phyloP scores from a whole-genome alignment of 75 land plant species.

The Selaginella moellendorffii region DNA sequence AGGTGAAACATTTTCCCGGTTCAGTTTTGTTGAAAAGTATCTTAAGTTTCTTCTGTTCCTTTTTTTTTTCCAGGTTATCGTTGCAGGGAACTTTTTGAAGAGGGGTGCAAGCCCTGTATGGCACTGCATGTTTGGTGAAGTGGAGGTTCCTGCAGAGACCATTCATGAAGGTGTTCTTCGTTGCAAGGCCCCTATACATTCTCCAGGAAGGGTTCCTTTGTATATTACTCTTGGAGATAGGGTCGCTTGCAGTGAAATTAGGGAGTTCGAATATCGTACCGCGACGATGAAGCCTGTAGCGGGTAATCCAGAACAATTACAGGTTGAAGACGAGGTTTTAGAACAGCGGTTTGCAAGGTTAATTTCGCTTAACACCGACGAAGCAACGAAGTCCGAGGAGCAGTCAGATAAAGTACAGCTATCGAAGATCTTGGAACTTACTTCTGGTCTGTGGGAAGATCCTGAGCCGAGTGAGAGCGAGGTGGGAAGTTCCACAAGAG shows the following conservation, averaged over 20 bases:
- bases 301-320: background rate
- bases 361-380: constrained; percentile 11
- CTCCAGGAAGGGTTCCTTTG: constrained; percentile 62
- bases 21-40: too few species aligned
- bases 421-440: background rate
- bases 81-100: constrained; percentile 46
- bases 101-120: constrained; percentile 28
- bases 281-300: background rate
- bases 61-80: constrained; percentile 62
- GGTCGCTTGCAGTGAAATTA: constrained; percentile 75
- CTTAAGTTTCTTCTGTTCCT: too few species aligned
- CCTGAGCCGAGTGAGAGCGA: too few species aligned
- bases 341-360: constrained; percentile 42
- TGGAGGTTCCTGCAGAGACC: constrained; percentile 85
- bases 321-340: constrained; percentile 39
- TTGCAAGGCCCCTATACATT: constrained; percentile 51
- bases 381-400: too few species aligned
- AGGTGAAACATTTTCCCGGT: constrained; percentile 1
- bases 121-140: constrained; percentile 95
- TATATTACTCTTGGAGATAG: constrained; percentile 72
- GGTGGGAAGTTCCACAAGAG: too few species aligned
- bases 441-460: constrained; percentile 8
- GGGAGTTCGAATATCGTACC: constrained; percentile 73
- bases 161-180: constrained; percentile 46
- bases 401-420: background rate